Evolutionary conservation across 2,329 filamentous ascomycete species (phyloP), one percentile per base, ranked within the genome.

Genomic region (Trematosphaeria pertusa): DNA sequence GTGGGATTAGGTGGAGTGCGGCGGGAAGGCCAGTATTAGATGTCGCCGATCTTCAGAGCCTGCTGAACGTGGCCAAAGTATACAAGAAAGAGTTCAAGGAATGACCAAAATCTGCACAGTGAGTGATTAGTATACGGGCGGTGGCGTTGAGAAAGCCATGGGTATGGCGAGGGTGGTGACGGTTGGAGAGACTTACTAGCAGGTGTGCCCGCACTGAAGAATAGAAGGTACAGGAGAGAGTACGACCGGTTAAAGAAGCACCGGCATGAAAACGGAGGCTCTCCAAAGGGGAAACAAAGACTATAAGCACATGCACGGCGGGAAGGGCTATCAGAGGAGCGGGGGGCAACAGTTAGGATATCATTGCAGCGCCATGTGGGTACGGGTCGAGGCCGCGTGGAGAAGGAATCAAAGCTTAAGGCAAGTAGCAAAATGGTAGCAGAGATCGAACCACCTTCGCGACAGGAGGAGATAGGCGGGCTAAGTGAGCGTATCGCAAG

Each of bases 141-240:
- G 41, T 34, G 49, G 47, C 46, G 39, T 37, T 24, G 28, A 34
- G 15, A 17, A 44, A 26, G 35, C n/a, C n/a, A n/a, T n/a, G n/a
- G n/a, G n/a, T n/a, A n/a, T n/a, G n/a, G n/a, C 33, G 34, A 26
- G 20, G n/a, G 22, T 30, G 35, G 47, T 31, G 42, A 36, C 5
- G 15, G 42, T 37, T 42, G 17, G 11, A 28, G 28, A 28, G 36
- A 69, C 65, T 61, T 56, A 72, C 69, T 65, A 69, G 59, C 48
- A 65, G 48, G 24, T 39, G 69, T 72, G 68, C 68, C 69, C 53
- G 69, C 69, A 71, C 69, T 48, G 59, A 62, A 65, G 65, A 71
- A 70, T 39, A 63, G 60, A 70, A 69, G 57, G 45, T 40, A 14
- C 31, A 33, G 50, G 46, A 44, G 53, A 52, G 53, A 51, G 62